Base-by-base conservation (phyloP, 345 rosid genomes). In the Adansonia digitata region DNA sequence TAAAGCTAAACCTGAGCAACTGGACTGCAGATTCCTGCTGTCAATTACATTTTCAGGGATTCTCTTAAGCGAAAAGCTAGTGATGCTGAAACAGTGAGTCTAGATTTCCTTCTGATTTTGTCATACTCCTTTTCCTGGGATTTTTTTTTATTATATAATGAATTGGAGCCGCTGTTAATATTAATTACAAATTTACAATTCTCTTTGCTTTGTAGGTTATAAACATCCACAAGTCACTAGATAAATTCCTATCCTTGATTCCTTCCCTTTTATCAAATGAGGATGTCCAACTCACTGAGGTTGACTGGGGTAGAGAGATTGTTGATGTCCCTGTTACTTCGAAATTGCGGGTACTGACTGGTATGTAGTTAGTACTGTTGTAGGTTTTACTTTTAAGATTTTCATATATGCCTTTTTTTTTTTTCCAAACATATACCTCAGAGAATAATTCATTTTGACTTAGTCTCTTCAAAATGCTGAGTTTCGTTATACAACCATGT, bases 11-110 rank as follows among this genome's bases (percentile, higher is more conserved):
- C 27, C 27, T 24, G 27, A 9, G 22, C 5, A 8, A 55, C 1
- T 55, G 13, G 62, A 12, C 26, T 81, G 80, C 86, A 92, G 97
- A 74, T 81, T 64, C 92, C 92, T 72, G 84, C 83, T 74, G 93
- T 92, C 85, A 90, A 84, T 83, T 83, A 85, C 77, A 84, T 91
- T 69, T 86, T 95, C 75, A 90, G 82, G 62, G 86, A 83, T 81
- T 90, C 99, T 78, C 89, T 91, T 69, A 95, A 94, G 86, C 90
- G 86, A 55, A 94, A 94, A 81, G 79, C 84, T 68, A 91, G 95
- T 62, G 94, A 92, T 75, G 88, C 95, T 68, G 94, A 94, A 49
- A 85, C 87, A 14, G 97, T 91, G 20, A 83, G 97, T 79, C 55
- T 48, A 72, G 52, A 46, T 49, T 69, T 40, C 56, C 18, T 66